Conservation (phyloP, 2,329 filamentous ascomycete genomes). For the Pyrenophora graminea region DNA sequence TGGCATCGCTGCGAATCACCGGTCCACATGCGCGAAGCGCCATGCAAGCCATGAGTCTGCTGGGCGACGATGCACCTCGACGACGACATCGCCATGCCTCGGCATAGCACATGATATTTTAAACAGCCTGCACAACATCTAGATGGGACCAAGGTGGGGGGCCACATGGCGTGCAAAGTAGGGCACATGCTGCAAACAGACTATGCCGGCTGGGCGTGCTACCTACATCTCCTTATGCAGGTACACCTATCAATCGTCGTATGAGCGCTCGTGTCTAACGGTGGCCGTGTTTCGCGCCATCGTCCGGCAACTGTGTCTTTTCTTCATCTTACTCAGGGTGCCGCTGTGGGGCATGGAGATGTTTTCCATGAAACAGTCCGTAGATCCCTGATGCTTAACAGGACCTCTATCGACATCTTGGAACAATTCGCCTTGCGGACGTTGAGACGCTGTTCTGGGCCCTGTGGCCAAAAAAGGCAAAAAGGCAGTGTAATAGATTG, state of each 20-base stretch:
- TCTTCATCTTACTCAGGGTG: constrained; percentile 15
- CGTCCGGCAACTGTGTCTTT: constrained; percentile 9
- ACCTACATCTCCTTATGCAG: constrained; percentile 1
- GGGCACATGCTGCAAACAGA: neutral
- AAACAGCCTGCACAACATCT: neutral
- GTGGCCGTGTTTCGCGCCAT: constrained; percentile 4
- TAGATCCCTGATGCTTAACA: constrained; percentile 29
- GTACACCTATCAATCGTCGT: constrained; percentile 19
- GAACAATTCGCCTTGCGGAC: constrained; percentile 15
- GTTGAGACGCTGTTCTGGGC: neutral
- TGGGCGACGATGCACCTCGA: constrained; percentile 7
- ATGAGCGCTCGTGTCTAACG: constrained; percentile 4
- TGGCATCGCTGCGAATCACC: constrained; percentile 23
- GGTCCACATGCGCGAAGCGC: constrained; percentile 5
- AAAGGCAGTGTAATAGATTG: neutral
- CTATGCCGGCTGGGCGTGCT: neutral
- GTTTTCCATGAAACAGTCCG: constrained; percentile 21
- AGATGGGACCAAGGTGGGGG: neutral
- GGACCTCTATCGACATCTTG: constrained; percentile 12
- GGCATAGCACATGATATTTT: neutral
- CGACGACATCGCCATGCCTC: constrained; percentile 6
- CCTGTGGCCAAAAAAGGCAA: too few species aligned
- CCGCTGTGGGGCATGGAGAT: constrained; percentile 9
- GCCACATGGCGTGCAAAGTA: neutral
- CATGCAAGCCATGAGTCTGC: constrained; percentile 8